Percentiles rank a stretch among this genome's conserved stretches.
Evolutionary conservation across 805 yeast species (phyloP).

Genomic region (Torulaspora quercuum): DNA sequence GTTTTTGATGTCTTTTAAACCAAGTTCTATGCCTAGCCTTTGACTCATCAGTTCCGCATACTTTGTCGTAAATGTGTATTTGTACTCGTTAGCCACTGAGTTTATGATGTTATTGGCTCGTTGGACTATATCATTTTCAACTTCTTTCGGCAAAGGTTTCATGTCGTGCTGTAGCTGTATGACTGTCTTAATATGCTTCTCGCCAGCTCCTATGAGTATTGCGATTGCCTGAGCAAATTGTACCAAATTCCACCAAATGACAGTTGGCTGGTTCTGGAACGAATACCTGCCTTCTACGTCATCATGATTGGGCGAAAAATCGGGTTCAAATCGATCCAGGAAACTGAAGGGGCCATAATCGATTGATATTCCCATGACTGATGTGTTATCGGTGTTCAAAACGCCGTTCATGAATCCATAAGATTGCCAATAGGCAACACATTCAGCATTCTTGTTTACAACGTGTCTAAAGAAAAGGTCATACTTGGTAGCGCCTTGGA

Average conservation of each 20-base stretch:
- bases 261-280: conserved; percentile 77
- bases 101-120: conserved; percentile 67
- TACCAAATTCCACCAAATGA: conserved; percentile 90
- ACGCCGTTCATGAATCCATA: conserved; percentile 95
- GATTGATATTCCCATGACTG: conserved; percentile 79
- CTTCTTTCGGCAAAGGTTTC: conserved; percentile 46
- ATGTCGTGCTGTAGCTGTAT: conserved; percentile 34
- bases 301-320: conserved; percentile 86
- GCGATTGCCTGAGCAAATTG: conserved; percentile 82
- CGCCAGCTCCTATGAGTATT: conserved; percentile 73
- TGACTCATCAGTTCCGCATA: conserved; percentile 56
- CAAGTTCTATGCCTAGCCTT: conserved; percentile 62
- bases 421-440: conserved; percentile 82
- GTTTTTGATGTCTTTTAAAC: conserved; percentile 33
- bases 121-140: conserved; percentile 48
- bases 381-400: conserved; percentile 89
- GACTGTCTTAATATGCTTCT: conserved; percentile 45
- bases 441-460: conserved; percentile 66
- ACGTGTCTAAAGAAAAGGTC: conserved; percentile 70
- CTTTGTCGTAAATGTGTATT: conserved; percentile 53
- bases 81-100: conserved; percentile 61
- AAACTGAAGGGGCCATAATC: conserved; percentile 96
- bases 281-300: conserved; percentile 70
- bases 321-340: conserved; percentile 78
- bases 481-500: conserved; percentile 50